These are phyloP conservation scores for Capsella bursapastoris DNA, from an alignment of 345 rosid genomes.

Conservation along the genomic window DNA sequence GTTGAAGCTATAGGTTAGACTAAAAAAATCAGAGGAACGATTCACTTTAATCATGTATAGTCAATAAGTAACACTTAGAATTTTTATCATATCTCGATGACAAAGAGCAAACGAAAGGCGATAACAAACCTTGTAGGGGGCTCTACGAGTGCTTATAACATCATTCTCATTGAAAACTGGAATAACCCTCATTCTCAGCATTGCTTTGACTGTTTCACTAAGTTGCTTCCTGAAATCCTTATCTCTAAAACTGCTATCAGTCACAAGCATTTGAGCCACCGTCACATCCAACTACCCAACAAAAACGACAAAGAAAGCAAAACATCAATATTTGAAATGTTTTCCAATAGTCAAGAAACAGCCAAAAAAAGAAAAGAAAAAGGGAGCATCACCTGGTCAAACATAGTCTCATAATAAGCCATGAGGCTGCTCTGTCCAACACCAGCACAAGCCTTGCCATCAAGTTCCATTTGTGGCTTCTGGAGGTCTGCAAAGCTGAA, in stretches of 20 bases:
- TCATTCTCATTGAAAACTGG: conserved; percentile 98
- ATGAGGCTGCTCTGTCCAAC: conserved; percentile 97
- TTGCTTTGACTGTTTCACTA: conserved; percentile 68
- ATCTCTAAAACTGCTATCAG: conserved; percentile 87
- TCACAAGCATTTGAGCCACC: conserved; percentile 93
- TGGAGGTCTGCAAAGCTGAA: conserved; percentile 96
- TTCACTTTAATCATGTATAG: not conserved
- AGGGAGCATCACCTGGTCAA: conserved; percentile 64
- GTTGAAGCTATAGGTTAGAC: conserved; percentile 6
- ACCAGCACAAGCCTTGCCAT: conserved; percentile 99
- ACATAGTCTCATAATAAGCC: conserved; percentile 93
- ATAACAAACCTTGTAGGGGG: conserved; percentile 84
- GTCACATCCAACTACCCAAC: conserved; percentile 86
- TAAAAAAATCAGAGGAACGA: not conserved
- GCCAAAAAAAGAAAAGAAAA: not conserved
- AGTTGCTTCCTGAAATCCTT: conserved; percentile 84
- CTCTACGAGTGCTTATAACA: conserved; percentile 94
- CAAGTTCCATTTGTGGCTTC: conserved; percentile 85
- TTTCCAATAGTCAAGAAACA: not conserved
- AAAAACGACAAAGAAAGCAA: conserved; percentile 5
- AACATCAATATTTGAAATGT: conserved; percentile 13
- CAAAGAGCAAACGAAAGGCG: conserved; percentile 22
- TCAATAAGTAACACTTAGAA: not conserved
- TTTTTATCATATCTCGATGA: not conserved
- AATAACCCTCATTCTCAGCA: conserved; percentile 69